Evolutionary conservation across 805 yeast species (phyloP).

Genomic region (Teunomyces aglyptinius): DNA sequence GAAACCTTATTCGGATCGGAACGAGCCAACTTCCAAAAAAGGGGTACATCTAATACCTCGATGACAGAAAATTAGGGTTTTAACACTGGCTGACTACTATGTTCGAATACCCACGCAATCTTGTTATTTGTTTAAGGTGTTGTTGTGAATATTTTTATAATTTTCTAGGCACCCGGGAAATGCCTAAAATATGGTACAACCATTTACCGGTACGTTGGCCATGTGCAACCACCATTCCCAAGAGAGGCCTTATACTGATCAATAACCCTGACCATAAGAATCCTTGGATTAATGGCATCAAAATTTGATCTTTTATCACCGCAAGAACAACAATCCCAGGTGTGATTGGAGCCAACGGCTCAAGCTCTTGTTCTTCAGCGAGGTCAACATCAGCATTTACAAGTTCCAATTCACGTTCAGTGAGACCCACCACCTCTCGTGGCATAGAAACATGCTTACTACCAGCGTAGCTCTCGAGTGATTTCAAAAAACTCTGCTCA

Average conservation of each 20-base stretch:
- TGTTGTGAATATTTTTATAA: not conserved
- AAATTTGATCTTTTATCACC: conserved; percentile 47
- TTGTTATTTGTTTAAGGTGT: not conserved
- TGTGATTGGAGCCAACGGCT: conserved; percentile 40
- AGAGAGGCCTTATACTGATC: conserved; percentile 36
- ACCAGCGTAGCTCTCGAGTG: conserved; percentile 30
- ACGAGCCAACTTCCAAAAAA: not conserved
- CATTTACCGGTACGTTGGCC: conserved; percentile 30
- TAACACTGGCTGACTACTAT: not conserved
- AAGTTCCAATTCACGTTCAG: conserved; percentile 10
- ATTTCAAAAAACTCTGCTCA: conserved; percentile 54
- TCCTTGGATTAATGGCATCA: conserved; percentile 57
- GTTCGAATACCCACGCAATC: not conserved
- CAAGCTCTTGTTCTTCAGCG: conserved; percentile 8
- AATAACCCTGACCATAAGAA: conserved; percentile 44
- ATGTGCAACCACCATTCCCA: conserved; percentile 20
- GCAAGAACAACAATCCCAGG: conserved; percentile 48
- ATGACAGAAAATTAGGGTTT: not conserved
- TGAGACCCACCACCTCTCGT: conserved; percentile 3
- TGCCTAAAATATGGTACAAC: conserved; percentile 20
- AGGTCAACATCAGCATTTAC: conserved; percentile 10
- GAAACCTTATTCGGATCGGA: not conserved
- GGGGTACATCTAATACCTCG: not conserved
- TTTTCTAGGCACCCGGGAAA: not conserved
- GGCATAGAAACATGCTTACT: conserved; percentile 7